Evolutionary conservation across 2,329 filamentous ascomycete genomes (phyloP).

Genomic region (Ramularia collo-cygni): DNA sequence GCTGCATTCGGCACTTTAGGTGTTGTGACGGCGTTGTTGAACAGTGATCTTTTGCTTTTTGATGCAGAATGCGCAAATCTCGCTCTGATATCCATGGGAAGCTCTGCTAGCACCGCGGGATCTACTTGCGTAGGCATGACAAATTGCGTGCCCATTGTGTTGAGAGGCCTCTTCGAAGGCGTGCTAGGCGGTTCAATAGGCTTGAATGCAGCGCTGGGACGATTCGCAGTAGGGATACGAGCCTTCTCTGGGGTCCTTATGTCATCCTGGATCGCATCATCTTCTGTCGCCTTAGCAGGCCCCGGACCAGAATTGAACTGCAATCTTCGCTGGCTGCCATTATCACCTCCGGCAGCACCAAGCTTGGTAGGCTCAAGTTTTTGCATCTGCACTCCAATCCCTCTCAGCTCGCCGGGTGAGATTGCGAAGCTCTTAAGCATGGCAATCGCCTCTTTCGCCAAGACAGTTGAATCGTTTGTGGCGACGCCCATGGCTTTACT

Average conservation of each 20-base stretch:
- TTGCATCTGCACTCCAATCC: conserved; percentile 86
- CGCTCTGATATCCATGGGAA: conserved; percentile 75
- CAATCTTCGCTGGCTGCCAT: conserved; percentile 73
- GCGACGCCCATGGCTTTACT: conserved; percentile 75
- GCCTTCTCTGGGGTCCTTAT: conserved; percentile 34
- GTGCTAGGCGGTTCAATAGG: conserved; percentile 31
- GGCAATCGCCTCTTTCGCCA: conserved; percentile 77
- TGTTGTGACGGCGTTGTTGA: not conserved
- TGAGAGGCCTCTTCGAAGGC: conserved; percentile 60
- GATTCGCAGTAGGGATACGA: conserved; percentile 20
- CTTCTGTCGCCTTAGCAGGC: conserved; percentile 22
- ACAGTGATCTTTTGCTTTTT: conserved; percentile 1
- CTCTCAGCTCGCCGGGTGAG: conserved; percentile 85
- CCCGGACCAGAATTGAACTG: conserved; percentile 57
- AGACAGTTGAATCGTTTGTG: conserved; percentile 63
- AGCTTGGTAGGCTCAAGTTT: conserved; percentile 75
- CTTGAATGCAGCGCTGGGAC: conserved; percentile 32
- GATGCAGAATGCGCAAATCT: conserved; percentile 54
- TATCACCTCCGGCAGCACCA: conserved; percentile 43
- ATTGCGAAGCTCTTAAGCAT: conserved; percentile 77
- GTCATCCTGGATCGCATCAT: conserved; percentile 43
- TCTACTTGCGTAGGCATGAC: conserved; percentile 80
- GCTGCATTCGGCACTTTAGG: not conserved
- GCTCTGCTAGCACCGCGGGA: conserved; percentile 69
- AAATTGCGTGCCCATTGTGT: conserved; percentile 83